Conservation (phyloP, 305 asterid genomes). For the Striga hermonthica region DNA sequence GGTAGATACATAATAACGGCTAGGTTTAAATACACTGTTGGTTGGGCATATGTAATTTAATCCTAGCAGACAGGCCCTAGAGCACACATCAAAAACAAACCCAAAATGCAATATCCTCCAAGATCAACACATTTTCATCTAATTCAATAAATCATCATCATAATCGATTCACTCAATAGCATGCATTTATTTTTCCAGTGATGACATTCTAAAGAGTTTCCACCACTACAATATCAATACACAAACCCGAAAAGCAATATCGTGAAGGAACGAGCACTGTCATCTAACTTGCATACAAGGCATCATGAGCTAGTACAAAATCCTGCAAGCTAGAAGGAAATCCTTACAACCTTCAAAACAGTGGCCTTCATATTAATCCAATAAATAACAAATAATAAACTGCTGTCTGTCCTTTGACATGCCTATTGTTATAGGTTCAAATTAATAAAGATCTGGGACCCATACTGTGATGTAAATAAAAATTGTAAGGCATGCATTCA, state of each 20-base stretch:
- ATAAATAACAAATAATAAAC: constrained; percentile 21
- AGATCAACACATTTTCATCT: constrained; percentile 5
- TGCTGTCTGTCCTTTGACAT: neutral
- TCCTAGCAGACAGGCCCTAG: too few species aligned
- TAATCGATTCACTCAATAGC: neutral
- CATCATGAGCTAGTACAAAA: constrained; percentile 4
- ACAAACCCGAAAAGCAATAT: neutral
- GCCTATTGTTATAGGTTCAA: neutral
- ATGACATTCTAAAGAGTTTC: neutral
- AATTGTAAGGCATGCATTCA: neutral
- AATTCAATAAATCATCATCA: constrained; percentile 7
- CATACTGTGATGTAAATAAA: neutral
- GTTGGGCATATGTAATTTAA: too few species aligned
- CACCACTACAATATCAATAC: constrained; percentile 10
- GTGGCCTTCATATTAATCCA: constrained; percentile 1
- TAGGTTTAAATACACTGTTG: too few species aligned
- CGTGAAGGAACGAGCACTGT: neutral
- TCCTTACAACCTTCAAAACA: constrained; percentile 3
- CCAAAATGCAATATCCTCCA: constrained; percentile 6
- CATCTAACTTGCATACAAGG: constrained; percentile 18
- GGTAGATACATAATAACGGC: too few species aligned
- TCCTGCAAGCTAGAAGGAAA: neutral
- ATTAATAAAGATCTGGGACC: neutral
- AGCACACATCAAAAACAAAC: constrained; percentile 11
- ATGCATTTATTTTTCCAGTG: neutral